Evolutionary conservation across 2,329 filamentous ascomycete genomes (phyloP), one percentile per base, ranked within the genome.

Genomic region (Microdochium nivale): DNA sequence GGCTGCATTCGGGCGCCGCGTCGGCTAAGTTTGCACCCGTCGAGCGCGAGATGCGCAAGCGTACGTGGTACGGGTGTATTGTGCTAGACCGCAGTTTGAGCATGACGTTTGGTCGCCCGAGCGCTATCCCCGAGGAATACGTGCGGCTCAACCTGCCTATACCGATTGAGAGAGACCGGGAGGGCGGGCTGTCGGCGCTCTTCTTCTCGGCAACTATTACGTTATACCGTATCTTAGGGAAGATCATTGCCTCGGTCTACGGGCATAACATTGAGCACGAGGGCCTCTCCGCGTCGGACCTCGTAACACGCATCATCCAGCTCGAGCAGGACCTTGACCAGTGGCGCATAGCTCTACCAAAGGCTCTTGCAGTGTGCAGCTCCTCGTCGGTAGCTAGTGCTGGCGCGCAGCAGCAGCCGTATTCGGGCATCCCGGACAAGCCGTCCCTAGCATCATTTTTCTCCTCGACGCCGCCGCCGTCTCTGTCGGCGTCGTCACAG

Each of bases 81-180:
- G 52, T 74, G 13, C 60, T 73, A 5, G 70, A 75, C 55, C 56
- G 70, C 49, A 65, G 67, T 3, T 55, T 73, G 48, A 71, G 71
- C 54, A 73, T 74, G 69, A 73, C 70, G 1, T 70, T 73, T 48
- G 72, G 72, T 2, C 60, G 72, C 0, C 72, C 72, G 1, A 58
- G 64, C 1, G 60, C 65, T 0, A 74, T 75, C 14, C 68, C 71
- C 2, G 63, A 71, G 5, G 60, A 64, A 43, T 69, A 70, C 46
- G 60, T 73, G n/a, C 65, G 63, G 44, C 54, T 74, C 3, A 64
- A 67, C 4, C 57, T 37, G 14, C 44, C 44, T n/a, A 16, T 11
- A n/a, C 44, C 44, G 4, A 47, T 47, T 5, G 16, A 14, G 14
- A n/a, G 44, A 3, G 44, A 27, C 23, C 14, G 25, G 3, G 44